Conservation (phyloP, 2,329 filamentous ascomycete genomes). For the Xylariomycetidae sp. region DNA sequence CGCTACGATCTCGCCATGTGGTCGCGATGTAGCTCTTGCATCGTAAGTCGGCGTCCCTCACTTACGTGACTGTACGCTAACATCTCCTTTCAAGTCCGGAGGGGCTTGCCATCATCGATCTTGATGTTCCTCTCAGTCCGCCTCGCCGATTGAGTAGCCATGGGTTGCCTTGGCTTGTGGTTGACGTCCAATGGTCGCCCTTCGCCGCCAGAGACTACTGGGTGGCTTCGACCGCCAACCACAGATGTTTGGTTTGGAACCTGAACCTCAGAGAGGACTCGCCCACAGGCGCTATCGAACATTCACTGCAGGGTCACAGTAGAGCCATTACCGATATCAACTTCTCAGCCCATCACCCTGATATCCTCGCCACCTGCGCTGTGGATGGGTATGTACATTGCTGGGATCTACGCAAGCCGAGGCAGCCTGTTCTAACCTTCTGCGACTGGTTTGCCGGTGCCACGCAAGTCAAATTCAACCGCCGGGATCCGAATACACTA, state of each 20-base stretch:
- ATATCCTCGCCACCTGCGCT: constrained; percentile 82
- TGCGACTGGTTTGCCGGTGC: constrained; percentile 92
- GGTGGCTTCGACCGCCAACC: constrained; percentile 91
- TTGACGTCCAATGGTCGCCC: constrained; percentile 95
- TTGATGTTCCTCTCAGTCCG: constrained; percentile 82
- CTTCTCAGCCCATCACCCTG: constrained; percentile 88
- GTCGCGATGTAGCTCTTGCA: constrained; percentile 83
- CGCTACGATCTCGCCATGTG: constrained; percentile 86
- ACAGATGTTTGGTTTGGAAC: constrained; percentile 92
- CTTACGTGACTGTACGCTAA: constrained; percentile 9
- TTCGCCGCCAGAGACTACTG: constrained; percentile 86
- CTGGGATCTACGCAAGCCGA: constrained; percentile 77
- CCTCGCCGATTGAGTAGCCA: constrained; percentile 77
- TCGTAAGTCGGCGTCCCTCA: constrained; percentile 45
- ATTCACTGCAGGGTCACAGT: constrained; percentile 78
- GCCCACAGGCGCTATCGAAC: constrained; percentile 65
- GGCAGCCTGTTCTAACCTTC: constrained; percentile 70
- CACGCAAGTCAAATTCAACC: constrained; percentile 92
- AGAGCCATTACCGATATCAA: constrained; percentile 95
- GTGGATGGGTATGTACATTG: constrained; percentile 91
- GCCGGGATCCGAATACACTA: constrained; percentile 77
- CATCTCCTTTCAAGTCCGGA: constrained; percentile 51
- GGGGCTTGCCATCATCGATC: constrained; percentile 83
- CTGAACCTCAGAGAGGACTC: constrained; percentile 73
- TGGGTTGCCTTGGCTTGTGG: constrained; percentile 87